Percentiles rank a stretch among this genome's conserved stretches.
phyloP scores from a whole-genome alignment of 306 rosid genomes.

The Quercus gilva region DNA sequence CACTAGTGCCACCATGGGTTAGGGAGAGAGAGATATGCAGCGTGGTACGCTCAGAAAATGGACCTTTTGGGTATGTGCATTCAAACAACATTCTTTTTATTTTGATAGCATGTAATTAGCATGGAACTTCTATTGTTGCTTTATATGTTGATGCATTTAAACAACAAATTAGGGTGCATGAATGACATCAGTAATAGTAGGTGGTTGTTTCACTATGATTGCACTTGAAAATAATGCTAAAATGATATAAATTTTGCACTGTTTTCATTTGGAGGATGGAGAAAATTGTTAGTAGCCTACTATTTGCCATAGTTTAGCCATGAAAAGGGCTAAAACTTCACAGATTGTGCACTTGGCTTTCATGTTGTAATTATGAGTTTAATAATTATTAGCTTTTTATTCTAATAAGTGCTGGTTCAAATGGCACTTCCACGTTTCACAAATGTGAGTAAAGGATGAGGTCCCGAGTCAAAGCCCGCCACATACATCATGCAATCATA shows the following conservation, averaged over 20 bases:
- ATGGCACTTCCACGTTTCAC: no score
- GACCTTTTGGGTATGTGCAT: constrained; percentile 69
- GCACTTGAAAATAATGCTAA: not conserved
- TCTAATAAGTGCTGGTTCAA: no score
- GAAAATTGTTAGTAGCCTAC: not conserved
- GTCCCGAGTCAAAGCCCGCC: no score
- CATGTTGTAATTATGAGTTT: not conserved
- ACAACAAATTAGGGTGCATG: not conserved
- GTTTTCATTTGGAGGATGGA: not conserved
- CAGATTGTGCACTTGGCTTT: not conserved
- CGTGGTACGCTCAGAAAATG: constrained; percentile 54
- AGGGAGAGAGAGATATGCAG: constrained; percentile 43
- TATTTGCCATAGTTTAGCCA: not conserved
- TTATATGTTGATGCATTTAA: not conserved
- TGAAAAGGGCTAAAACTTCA: not conserved
- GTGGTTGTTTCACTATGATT: not conserved
- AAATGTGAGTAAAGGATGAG: no score
- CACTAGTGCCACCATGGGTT: constrained; percentile 35
- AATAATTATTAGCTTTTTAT: not conserved
- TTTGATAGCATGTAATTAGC: not conserved
- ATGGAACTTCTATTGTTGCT: constrained; percentile 6
- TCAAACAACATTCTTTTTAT: not conserved
- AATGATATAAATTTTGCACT: not conserved
- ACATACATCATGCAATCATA: no score
- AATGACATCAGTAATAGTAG: not conserved